Base-by-base conservation (phyloP, 768 basidiomycete genomes). In the Lentinula detonsa region DNA sequence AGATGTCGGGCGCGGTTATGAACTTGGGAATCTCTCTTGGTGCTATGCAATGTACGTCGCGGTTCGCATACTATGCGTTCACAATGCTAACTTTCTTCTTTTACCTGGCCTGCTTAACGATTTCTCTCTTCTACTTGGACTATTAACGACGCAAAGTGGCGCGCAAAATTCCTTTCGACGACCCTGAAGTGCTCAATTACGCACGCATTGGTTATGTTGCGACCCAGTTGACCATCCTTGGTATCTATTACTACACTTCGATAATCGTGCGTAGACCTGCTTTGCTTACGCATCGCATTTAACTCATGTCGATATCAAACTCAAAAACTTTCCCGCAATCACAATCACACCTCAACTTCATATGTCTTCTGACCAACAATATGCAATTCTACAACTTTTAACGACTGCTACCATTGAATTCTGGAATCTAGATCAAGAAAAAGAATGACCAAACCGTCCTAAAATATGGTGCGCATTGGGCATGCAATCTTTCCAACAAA, bases 401-500 rank as follows among this genome's bases (percentile, higher is more conserved):
- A 39, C 37, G 7, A 39, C 37, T 39, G 7, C 37, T 1, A 8
- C 9, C 37, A 39, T 5, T 28, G 28, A 28, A 39, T 39, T 3
- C 13, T 39, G 7, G 37, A 62, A 62, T 51, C 18, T 64, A 97
- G 93, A 86, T 98, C 74, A 95, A 92, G 81, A 76, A 83, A 69
- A 95, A 95, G 85, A 98, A 98, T 68, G 96, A 99, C 76, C 84
- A 89, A 73, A 93, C 93, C 1, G 92, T 96, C 31, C 79, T 99
- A 68, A 99, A 97, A 84, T 99, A 96, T 75, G 91, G 91, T 88
- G 46, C 59, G 84, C 81, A 45, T 15, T 18, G 43, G 39, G 15
- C n/a, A n/a, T 45, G 43, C 43, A 16, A n/a, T 18, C 16, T 15
- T 15, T 45, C 37, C 37, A 28, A 3, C 3, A 28, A 28, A 28